Percentiles rank a stretch among this genome's conserved stretches.
phyloP scores from a whole-genome alignment of 2,329 filamentous ascomycete species.

The Stenocarpella maydis region DNA sequence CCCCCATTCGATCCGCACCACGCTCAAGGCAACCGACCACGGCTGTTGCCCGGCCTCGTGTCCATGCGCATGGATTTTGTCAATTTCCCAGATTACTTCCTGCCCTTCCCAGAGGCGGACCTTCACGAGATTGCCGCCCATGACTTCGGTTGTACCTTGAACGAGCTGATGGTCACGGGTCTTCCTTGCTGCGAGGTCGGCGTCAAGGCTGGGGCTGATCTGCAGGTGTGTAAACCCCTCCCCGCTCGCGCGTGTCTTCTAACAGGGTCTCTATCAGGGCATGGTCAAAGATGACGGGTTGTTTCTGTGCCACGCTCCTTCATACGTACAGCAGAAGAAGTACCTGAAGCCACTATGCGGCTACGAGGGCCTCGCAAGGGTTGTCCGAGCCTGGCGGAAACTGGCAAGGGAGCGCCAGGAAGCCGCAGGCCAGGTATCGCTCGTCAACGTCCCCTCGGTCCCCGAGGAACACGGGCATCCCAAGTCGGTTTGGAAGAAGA shows the following conservation, averaged over 20 bases:
- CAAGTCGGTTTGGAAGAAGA: conserved; percentile 49
- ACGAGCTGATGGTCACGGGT: conserved; percentile 62
- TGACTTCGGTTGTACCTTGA: conserved; percentile 60
- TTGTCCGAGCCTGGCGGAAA: conserved; percentile 55
- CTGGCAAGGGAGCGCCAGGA: conserved; percentile 37
- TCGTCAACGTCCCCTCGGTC: conserved; percentile 46
- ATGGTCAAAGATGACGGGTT: conserved; percentile 63
- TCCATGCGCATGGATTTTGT: conserved; percentile 62
- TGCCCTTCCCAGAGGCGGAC: conserved; percentile 55
- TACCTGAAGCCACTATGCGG: conserved; percentile 51
- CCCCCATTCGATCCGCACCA: conserved; percentile 57
- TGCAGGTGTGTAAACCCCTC: conserved; percentile 42
- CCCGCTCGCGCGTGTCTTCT: background rate
- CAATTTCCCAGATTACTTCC: conserved; percentile 58
- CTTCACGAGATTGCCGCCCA: conserved; percentile 63
- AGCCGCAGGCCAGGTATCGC: conserved; percentile 1
- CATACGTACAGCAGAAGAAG: conserved; percentile 52
- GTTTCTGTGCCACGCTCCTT: conserved; percentile 54
- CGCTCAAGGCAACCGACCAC: conserved; percentile 46
- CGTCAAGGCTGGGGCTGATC: conserved; percentile 54
- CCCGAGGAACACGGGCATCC: conserved; percentile 54
- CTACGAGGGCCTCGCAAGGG: conserved; percentile 50
- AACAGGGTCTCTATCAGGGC: conserved; percentile 41
- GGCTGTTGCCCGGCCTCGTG: conserved; percentile 57
- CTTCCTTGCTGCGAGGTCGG: conserved; percentile 59